Base-by-base conservation (phyloP, 495 filamentous ascomycete species). In the Oleoguttula mirabilis region DNA sequence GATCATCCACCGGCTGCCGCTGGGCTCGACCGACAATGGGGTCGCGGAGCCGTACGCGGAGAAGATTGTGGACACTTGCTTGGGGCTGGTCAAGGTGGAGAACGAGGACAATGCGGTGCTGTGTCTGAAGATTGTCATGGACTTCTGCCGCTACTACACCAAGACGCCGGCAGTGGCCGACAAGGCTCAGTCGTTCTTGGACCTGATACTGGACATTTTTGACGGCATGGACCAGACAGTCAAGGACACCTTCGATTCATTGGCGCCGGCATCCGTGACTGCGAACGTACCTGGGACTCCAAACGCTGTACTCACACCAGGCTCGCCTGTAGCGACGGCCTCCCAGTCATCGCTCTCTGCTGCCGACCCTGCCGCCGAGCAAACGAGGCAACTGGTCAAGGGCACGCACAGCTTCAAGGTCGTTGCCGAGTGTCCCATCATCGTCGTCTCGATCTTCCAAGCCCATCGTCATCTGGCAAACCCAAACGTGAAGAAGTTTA, bases 371-470 rank as follows among this genome's bases (percentile, higher is more conserved):
- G 79, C 75, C 10, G 68, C 74, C 10, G 86, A 90, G 50, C 72
- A 82, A 38, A 80, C 75, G 21, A 77, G 88, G 43, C 77, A 80
- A 19, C 62, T 96, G 19, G 64, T 85, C 30, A 86, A 81, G 57
- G 90, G 92, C 14, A 94, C 95, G 88, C 82, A 94, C 61, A 95
- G 88, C 4, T 99, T 99, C 71, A 99, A 96, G 61, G 92, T 99
- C 24, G 72, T 96, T 12, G 84, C 88, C 0, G 92, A 99, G 59
- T 96, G 88, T 49, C 92, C 92, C 1, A 99, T 99, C 46, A 95
- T 96, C 43, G 92, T 99, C 21, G 92, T 99, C 14, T 98, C 92
- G 6, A 80, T 96, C 49, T 96, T 99, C 64, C 90, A 96, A 61
- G 80, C 85, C 2, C 84, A 99, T 50, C 75, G 88, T 36, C 63